phyloP scores from a whole-genome alignment of 2,329 filamentous ascomycete genomes.

The Nigrospora sphaerica region DNA sequence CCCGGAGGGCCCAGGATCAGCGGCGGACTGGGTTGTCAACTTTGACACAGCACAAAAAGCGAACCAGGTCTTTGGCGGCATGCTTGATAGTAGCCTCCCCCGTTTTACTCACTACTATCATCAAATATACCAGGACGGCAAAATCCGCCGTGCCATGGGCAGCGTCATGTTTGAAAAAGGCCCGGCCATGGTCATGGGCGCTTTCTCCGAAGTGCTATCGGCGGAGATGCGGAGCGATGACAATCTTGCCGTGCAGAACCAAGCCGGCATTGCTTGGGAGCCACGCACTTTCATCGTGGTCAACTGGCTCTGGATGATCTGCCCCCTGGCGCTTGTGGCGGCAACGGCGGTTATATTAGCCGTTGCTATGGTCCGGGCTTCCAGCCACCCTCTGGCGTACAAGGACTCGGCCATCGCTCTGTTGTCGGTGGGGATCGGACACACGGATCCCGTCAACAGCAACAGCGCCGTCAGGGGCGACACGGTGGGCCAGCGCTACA shows the following conservation, averaged over 20 bases:
- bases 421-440: background rate
- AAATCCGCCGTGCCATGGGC: background rate
- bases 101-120: background rate
- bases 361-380: background rate
- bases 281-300: slow-evolving; percentile 20
- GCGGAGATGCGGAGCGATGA: slow-evolving; percentile 7
- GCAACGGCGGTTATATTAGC: slow-evolving; percentile 14
- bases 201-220: slow-evolving; percentile 5
- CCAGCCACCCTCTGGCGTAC: background rate
- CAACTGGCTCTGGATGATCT: slow-evolving; percentile 21
- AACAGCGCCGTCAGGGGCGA: background rate
- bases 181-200: background rate
- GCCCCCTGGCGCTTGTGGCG: slow-evolving; percentile 13
- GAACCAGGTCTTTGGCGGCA: background rate
- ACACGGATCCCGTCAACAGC: background rate
- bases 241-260: slow-evolving; percentile 7
- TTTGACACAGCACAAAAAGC: background rate
- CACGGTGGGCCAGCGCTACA: background rate
- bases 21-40: background rate
- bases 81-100: background rate
- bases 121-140: background rate
- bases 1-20: background rate
- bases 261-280: slow-evolving; percentile 11
- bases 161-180: background rate
- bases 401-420: slow-evolving; percentile 1